Evolutionary conservation across 2,329 filamentous ascomycete species (phyloP), one percentile per base, ranked within the genome.

Genomic region (Nigrospora oryzae): DNA sequence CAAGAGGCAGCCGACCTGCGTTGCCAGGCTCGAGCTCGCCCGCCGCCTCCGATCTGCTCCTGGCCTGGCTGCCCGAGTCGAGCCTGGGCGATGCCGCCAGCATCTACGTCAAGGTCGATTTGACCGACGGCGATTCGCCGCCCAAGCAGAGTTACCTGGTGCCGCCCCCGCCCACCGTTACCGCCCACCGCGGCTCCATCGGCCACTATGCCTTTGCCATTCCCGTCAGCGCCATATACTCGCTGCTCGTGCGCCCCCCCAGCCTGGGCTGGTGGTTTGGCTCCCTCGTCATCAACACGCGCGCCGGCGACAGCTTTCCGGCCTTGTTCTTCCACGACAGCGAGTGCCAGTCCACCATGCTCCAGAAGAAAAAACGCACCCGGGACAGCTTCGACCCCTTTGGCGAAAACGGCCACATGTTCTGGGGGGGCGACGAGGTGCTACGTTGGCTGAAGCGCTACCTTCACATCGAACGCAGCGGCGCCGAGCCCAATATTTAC

Each of bases 201-300:
- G 90, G 90, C 4, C 79, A 85, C 40, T 96, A 95, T 61, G 82
- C 93, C 1, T 98, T 98, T 60, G 89, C 91, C 2, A 77, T 98
- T 6, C 93, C 93, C 2, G 77, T 97, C 30, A 88, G 81, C 53
- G 86, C 91, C 51, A 84, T 98, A 49, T 98, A 94, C 66, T 95
- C 88, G 28, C 74, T 98, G 5, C 74, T 95, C 8, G 83, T 98
- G 35, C 81, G 93, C 2, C 91, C 91, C 4, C 94, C 93, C 5
- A 96, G 89, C 61, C 68, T 95, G 8, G 94, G 93, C 14, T 98
- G 93, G 94, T 98, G 93, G 93, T 96, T 94, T 62, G 93, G 93
- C 32, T 95, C 89, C 51, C 68, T 98, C 28, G 84, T 98, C 46
- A 88, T 98, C 68, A 98, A 98, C 62, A 89, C 87, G 1, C 75